phyloP scores from a whole-genome alignment of 768 basidiomycete genomes.

The Tephrocybe sp. region DNA sequence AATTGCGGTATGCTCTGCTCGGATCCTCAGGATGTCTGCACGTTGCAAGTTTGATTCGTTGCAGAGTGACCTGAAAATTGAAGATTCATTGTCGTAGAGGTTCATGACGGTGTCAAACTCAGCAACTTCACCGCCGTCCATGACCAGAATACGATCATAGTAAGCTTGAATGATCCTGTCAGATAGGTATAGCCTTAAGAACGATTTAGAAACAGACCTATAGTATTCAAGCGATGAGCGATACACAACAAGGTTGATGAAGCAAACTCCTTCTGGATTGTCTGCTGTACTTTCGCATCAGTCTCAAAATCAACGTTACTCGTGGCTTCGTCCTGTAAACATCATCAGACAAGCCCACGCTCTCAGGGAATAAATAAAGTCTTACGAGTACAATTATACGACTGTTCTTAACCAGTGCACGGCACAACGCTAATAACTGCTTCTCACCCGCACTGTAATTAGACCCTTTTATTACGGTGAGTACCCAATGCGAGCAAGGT shows the following conservation, averaged over 20 bases:
- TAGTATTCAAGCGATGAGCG: slow-evolving; percentile 57
- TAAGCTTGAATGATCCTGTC: slow-evolving; percentile 36
- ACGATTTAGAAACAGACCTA: slow-evolving; percentile 31
- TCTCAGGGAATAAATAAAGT: background rate
- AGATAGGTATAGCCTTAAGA: slow-evolving; percentile 1
- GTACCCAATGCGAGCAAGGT: background rate
- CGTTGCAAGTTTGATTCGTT: slow-evolving; percentile 58
- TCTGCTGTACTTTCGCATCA: slow-evolving; percentile 57
- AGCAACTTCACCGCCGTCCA: slow-evolving; percentile 65
- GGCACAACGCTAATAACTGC: slow-evolving; percentile 59
- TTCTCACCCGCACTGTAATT: slow-evolving; percentile 69
- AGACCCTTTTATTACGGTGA: slow-evolving; percentile 32
- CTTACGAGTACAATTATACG: slow-evolving; percentile 54
- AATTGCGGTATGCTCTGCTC: slow-evolving; percentile 25
- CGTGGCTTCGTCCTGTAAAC: slow-evolving; percentile 56
- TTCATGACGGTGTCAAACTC: slow-evolving; percentile 74
- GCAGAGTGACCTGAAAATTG: slow-evolving; percentile 70
- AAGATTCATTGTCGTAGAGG: slow-evolving; percentile 57
- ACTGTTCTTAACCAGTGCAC: slow-evolving; percentile 62
- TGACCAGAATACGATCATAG: slow-evolving; percentile 69
- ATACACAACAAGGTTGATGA: slow-evolving; percentile 53
- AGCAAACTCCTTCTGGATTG: slow-evolving; percentile 61
- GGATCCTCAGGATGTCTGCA: slow-evolving; percentile 54
- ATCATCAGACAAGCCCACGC: background rate
- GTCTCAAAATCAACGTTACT: slow-evolving; percentile 62